phyloP scores from a whole-genome alignment of 2,329 filamentous ascomycete genomes.

The Talaromyces sp. region DNA sequence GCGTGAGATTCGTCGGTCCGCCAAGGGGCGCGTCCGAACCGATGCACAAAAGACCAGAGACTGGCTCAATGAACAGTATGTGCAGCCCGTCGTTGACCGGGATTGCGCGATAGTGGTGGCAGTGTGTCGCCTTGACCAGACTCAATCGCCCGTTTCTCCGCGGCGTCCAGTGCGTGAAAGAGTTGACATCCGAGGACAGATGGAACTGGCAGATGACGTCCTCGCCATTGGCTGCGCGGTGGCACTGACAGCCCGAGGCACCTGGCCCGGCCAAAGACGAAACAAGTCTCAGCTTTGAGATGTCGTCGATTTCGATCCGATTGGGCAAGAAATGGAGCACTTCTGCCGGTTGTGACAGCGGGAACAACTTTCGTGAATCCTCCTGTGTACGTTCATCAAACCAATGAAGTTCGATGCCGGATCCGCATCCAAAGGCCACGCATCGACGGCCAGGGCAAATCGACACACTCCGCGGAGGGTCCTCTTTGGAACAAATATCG shows the following conservation, averaged over 20 bases:
- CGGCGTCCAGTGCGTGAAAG: constrained; percentile 20
- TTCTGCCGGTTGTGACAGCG: constrained; percentile 38
- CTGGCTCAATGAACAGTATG: constrained; percentile 60
- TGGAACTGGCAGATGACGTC: constrained; percentile 24
- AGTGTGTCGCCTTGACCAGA: constrained; percentile 39
- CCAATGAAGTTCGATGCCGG: constrained; percentile 62
- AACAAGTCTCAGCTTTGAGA: constrained; percentile 57
- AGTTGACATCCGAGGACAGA: constrained; percentile 22
- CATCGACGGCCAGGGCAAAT: constrained; percentile 61
- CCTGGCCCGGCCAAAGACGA: constrained; percentile 51
- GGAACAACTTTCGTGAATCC: constrained; percentile 34
- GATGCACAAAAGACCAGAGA: constrained; percentile 52
- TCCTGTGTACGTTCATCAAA: constrained; percentile 43
- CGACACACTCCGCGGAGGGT: constrained; percentile 60
- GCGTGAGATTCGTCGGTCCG: constrained; percentile 54
- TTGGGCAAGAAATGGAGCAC: constrained; percentile 55
- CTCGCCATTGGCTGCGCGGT: constrained; percentile 17
- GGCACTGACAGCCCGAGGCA: constrained; percentile 25
- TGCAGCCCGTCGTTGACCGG: constrained; percentile 63
- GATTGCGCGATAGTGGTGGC: constrained; percentile 59
- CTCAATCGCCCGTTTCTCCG: constrained; percentile 21
- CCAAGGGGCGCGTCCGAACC: constrained; percentile 57
- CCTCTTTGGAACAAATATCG: constrained; percentile 55
- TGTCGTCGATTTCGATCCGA: constrained; percentile 47
- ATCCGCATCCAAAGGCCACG: constrained; percentile 60